Percentiles rank a stretch among this genome's conserved stretches.
Conservation (phyloP, 2,329 filamentous ascomycete species). For the Blastomyces silverae region DNA sequence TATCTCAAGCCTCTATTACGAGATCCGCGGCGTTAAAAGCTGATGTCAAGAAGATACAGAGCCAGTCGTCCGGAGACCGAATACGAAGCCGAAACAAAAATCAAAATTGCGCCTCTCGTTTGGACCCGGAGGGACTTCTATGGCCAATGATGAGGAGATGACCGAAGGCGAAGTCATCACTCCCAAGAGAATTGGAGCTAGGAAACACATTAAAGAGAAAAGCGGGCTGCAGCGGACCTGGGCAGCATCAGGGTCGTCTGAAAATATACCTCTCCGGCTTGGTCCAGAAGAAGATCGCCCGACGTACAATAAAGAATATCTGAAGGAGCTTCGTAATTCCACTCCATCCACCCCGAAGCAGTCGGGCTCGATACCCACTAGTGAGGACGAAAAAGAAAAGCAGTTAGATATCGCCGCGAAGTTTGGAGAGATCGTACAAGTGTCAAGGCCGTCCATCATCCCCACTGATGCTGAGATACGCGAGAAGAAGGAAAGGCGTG, state of each 20-base stretch:
- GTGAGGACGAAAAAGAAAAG: constrained; percentile 37
- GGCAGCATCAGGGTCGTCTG: constrained; percentile 41
- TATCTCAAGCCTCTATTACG: constrained; percentile 24
- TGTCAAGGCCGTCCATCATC: constrained; percentile 46
- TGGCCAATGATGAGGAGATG: constrained; percentile 46
- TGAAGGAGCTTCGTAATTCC: constrained; percentile 76
- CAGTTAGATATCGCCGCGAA: constrained; percentile 43
- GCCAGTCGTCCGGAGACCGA: constrained; percentile 51
- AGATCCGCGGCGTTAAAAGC: constrained; percentile 23
- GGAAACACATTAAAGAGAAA: constrained; percentile 59
- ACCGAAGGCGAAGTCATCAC: constrained; percentile 49
- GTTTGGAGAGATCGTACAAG: constrained; percentile 40
- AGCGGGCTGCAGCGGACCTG: constrained; percentile 56
- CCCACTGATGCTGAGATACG: constrained; percentile 77
- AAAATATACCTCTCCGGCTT: constrained; percentile 53
- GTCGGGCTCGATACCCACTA: constrained; percentile 21
- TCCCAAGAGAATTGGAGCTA: constrained; percentile 57
- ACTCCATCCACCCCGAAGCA: constrained; percentile 76
- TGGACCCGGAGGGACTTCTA: constrained; percentile 53
- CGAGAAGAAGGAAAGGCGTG: constrained; percentile 83
- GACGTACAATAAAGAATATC: constrained; percentile 76
- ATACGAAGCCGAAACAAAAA: constrained; percentile 57
- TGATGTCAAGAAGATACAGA: constrained; percentile 38
- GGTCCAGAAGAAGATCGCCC: constrained; percentile 63
- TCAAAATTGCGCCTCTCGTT: constrained; percentile 72